phyloP scores from a whole-genome alignment of 371 early-diverging fungal species.

The Mortierella sp. region DNA sequence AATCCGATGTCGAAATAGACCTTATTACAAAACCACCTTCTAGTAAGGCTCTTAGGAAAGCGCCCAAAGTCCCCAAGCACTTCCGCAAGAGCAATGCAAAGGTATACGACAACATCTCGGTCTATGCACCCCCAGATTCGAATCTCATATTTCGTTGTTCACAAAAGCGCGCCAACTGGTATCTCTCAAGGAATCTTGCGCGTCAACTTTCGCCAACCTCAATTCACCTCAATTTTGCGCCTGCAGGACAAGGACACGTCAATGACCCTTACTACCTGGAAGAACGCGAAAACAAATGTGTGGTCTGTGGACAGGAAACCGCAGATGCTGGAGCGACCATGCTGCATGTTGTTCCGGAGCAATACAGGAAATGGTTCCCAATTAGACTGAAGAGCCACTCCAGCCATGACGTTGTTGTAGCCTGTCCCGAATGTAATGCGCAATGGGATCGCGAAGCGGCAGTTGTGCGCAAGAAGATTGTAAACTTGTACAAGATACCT shows the following conservation, averaged over 20 bases:
- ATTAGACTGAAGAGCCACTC: slow-evolving; percentile 54
- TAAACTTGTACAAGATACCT: slow-evolving; percentile 29
- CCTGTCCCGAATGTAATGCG: slow-evolving; percentile 51
- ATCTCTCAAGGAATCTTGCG: slow-evolving; percentile 50
- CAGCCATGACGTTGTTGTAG: slow-evolving; percentile 51
- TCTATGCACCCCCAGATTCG: slow-evolving; percentile 52
- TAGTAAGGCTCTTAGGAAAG: not conserved
- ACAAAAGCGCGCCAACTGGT: slow-evolving; percentile 52
- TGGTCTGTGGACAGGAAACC: slow-evolving; percentile 43
- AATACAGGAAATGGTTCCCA: slow-evolving; percentile 56
- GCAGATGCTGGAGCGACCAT: slow-evolving; percentile 44
- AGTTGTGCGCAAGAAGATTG: slow-evolving; percentile 40
- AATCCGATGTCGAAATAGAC: slow-evolving; percentile 46
- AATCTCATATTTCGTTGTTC: slow-evolving; percentile 55
- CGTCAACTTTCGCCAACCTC: slow-evolving; percentile 39
- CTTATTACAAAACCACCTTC: slow-evolving; percentile 13
- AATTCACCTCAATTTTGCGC: slow-evolving; percentile 54
- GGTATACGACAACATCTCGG: slow-evolving; percentile 55
- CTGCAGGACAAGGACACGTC: slow-evolving; percentile 52
- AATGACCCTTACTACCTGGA: slow-evolving; percentile 50
- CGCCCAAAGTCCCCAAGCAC: slow-evolving; percentile 40
- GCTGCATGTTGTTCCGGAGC: slow-evolving; percentile 57
- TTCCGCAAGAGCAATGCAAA: slow-evolving; percentile 41
- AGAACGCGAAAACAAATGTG: slow-evolving; percentile 56
- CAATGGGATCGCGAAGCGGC: slow-evolving; percentile 48